Percentiles rank a stretch among this genome's conserved stretches.
Conservation (phyloP, 495 filamentous ascomycete genomes). For the Daldinia grandis region DNA sequence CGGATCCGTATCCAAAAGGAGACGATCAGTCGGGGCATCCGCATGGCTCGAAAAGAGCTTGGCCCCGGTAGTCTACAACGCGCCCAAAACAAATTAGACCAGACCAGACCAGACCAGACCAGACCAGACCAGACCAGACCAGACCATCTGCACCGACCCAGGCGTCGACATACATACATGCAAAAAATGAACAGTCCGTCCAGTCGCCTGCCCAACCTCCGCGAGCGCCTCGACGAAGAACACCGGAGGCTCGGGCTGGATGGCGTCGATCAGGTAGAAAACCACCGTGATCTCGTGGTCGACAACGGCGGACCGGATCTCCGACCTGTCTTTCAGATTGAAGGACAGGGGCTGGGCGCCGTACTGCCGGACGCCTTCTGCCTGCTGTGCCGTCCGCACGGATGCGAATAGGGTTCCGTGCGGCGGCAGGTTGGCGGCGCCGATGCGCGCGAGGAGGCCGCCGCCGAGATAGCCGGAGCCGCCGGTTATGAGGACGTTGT, state of each 20-base stretch:
- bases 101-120: not conserved
- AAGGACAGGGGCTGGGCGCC: conserved; percentile 52
- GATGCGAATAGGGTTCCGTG: conserved; percentile 56
- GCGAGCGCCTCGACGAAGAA: conserved; percentile 55
- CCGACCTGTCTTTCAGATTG: conserved; percentile 44
- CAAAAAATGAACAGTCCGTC: conserved; percentile 54
- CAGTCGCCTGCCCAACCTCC: conserved; percentile 51
- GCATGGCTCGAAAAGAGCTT: conserved; percentile 45
- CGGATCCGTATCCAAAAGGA: conserved; percentile 54
- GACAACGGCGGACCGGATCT: conserved; percentile 47
- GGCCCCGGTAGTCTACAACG: conserved; percentile 42
- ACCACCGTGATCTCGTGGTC: conserved; percentile 56
- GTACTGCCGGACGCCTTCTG: conserved; percentile 52
- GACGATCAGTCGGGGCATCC: conserved; percentile 46
- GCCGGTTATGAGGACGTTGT: conserved; percentile 60
- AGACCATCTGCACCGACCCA: not conserved
- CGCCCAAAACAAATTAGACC: too few species aligned
- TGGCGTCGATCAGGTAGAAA: conserved; percentile 52
- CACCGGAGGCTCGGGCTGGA: conserved; percentile 25
- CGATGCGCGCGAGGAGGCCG: conserved; percentile 53
- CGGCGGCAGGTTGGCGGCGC: conserved; percentile 47
- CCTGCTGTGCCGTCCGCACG: conserved; percentile 55
- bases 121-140: not conserved
- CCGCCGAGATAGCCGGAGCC: conserved; percentile 63
- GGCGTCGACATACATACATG: conserved; percentile 52